phyloP scores from a whole-genome alignment of 208 protist species.

The Trypanosoma mega region DNA sequence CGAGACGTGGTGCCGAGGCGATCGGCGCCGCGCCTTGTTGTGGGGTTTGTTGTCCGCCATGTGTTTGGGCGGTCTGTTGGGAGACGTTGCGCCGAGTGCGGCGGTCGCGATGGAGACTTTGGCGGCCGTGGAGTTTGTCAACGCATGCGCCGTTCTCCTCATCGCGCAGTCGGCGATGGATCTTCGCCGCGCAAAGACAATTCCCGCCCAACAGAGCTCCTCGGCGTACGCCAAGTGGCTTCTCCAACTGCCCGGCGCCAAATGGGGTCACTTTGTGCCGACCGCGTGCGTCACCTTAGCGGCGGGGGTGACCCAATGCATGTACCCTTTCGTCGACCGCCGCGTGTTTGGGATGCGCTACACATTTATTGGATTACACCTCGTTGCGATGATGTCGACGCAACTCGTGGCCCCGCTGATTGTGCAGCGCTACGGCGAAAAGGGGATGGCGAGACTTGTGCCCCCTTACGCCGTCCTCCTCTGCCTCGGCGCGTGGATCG shows the following conservation, averaged over 20 bases:
- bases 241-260: background rate
- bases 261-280: conserved; percentile 12
- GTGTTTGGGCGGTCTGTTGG: conserved; percentile 20
- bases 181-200: conserved; percentile 8
- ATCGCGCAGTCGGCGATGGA: conserved; percentile 6
- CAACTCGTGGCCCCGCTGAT: conserved; percentile 29
- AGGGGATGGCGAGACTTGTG: background rate
- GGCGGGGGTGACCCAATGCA: conserved; percentile 37
- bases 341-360: conserved; percentile 33
- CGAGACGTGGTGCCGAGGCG: background rate
- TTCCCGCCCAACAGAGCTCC: conserved; percentile 2
- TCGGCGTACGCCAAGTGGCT: conserved; percentile 23
- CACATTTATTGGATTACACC: conserved; percentile 35
- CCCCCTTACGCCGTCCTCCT: conserved; percentile 9
- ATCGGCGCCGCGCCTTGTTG: background rate
- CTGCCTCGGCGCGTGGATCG: conserved; percentile 11
- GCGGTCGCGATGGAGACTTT: conserved; percentile 1
- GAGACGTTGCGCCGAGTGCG: conserved; percentile 8
- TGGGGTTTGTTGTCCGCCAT: conserved; percentile 11
- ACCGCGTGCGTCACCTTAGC: conserved; percentile 11
- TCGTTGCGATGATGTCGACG: conserved; percentile 30
- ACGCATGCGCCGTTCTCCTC: conserved; percentile 10
- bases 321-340: conserved; percentile 46
- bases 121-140: conserved; percentile 13
- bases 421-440: conserved; percentile 6